Base-by-base conservation (phyloP, 2,329 filamentous ascomycete genomes). In the Stagonosporopsis rhizophila region DNA sequence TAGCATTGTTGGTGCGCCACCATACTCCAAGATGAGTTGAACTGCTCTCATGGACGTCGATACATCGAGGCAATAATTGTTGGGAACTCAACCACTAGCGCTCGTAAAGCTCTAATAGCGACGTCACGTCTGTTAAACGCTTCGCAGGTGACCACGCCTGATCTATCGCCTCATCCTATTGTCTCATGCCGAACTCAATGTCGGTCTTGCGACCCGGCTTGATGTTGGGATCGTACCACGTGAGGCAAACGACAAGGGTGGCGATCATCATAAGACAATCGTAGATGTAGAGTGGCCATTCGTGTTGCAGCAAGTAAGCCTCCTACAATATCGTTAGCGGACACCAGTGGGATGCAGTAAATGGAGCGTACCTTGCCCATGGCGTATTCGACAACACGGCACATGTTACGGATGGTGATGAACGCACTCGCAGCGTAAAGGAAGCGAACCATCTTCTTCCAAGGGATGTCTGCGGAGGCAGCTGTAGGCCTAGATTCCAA, bases 301-400 rank as follows among this genome's bases (percentile, higher is more conserved):
- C 69, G 42, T 70, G 56, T 3, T 58, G 56, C 2, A 67, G 59
- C 11, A 72, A 56, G 35, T 69, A 72, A 6, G 58, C 66, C 11
- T 69, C 57, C 68, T 71, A 23, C 2, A 25, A 9, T 0, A 15
- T 15, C 14, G 44, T 69, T 45, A 69, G 60, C 35, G 19, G 19
- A 22, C 4, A 5, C 4, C 2, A 20, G 8, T 11, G 11, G 15
- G 11, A 17, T 7, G 30, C 1, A 12, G 19, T 11, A 15, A 17
- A 44, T 55, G 6, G 22, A 30, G 9, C 55, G 47, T 61, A 66
- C 66, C 55, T 63, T 62, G n/a, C 69, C 70, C 63, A 70, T 62
- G 1, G 59, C 56, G 54, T 83, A 83, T 63, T 83, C 82, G 4
- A 82, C 58, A 1, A 81, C 75, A 6, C 81, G 75, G 47, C 82